phyloP scores from a whole-genome alignment of 2,329 filamentous ascomycete species.

The Macrophomina tecta region DNA sequence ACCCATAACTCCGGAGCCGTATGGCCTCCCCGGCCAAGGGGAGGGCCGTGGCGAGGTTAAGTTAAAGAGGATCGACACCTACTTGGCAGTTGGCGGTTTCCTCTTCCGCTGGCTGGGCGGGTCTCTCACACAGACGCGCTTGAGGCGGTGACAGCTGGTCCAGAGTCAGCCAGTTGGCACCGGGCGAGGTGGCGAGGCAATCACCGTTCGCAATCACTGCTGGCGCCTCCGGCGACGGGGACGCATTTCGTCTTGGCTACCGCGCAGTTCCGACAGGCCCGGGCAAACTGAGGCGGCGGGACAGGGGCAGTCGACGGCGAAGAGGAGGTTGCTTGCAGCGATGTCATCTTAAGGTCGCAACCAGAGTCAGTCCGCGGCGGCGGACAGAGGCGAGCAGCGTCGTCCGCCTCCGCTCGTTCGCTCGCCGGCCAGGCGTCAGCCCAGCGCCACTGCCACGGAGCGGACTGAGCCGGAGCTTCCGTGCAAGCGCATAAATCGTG shows the following conservation, averaged over 20 bases:
- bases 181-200: constrained; percentile 8
- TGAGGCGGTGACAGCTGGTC: constrained; percentile 23
- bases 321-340: neutral
- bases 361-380: neutral
- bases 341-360: neutral
- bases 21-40: neutral
- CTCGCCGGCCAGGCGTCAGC: neutral
- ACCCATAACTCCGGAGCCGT: neutral
- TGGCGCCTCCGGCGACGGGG: neutral
- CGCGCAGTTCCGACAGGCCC: constrained; percentile 26
- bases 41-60: constrained; percentile 5
- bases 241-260: constrained; percentile 29
- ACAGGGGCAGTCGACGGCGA: neutral
- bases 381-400: neutral
- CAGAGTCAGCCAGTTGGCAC: constrained; percentile 8
- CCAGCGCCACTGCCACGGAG: neutral
- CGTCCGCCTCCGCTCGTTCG: neutral
- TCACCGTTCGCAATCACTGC: constrained; percentile 28
- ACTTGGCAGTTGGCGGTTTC: constrained; percentile 28
- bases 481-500: constrained; percentile 6
- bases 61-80: constrained; percentile 17
- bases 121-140: constrained; percentile 20
- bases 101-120: constrained; percentile 25
- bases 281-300: constrained; percentile 12
- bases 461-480: constrained; percentile 10